These are phyloP conservation scores for Plectosphaerella cucumerina DNA, from an alignment of 2,329 filamentous ascomycete genomes.

Conservation along the genomic window DNA sequence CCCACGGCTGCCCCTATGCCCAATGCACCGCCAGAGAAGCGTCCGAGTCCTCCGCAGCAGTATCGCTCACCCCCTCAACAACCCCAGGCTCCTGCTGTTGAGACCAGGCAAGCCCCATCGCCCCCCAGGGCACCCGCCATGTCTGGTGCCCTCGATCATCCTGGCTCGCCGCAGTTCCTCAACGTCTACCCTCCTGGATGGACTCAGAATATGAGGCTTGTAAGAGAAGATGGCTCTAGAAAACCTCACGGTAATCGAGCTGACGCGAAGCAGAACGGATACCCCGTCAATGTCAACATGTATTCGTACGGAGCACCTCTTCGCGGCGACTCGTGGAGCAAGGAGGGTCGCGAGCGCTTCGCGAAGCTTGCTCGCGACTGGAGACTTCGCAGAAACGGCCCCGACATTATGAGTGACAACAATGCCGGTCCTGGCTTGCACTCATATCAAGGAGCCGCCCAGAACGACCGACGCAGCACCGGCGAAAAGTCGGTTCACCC, in stretches of 20 bases:
- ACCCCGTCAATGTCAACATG: slow-evolving; percentile 3
- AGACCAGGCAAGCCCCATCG: too few species aligned
- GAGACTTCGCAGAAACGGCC: neutral
- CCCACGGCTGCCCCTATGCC: too few species aligned
- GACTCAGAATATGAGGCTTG: neutral
- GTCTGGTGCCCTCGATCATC: neutral
- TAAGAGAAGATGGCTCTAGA: neutral
- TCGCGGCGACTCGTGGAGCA: slow-evolving; percentile 1
- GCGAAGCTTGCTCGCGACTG: neutral
- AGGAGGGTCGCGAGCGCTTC: neutral
- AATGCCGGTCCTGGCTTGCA: slow-evolving; percentile 10
- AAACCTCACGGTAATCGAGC: neutral
- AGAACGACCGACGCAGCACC: neutral
- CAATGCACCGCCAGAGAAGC: too few species aligned
- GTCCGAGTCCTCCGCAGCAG: too few species aligned
- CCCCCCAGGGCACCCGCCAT: neutral
- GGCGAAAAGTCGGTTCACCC: neutral
- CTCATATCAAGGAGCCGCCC: neutral
- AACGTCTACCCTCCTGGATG: neutral
- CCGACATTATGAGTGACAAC: slow-evolving; percentile 1
- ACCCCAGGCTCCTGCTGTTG: too few species aligned
- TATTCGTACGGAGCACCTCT: neutral
- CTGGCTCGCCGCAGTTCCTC: too few species aligned
- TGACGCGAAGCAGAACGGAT: neutral
- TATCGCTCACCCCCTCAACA: too few species aligned